A percentile compares a stretch with the other conserved stretches of the same genome.
Evolutionary conservation across 331 rosid species (phyloP).

Genomic region (Quercus phellos): DNA sequence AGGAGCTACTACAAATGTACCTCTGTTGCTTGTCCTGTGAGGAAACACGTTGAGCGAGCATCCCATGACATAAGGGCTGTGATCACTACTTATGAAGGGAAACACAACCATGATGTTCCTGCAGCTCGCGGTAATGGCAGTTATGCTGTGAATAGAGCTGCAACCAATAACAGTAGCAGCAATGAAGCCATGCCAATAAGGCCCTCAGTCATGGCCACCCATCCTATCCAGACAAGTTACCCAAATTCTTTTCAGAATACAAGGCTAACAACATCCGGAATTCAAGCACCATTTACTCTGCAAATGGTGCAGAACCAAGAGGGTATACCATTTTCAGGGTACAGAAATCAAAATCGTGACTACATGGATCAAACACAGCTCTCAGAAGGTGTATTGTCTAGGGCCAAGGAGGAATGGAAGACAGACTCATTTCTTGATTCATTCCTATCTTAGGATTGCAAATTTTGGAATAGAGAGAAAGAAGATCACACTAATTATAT

Average conservation of each 20-base stretch:
- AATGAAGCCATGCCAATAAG: conserved; percentile 44
- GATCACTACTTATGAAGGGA: conserved; percentile 96
- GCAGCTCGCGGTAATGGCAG: conserved; percentile 73
- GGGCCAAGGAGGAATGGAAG: conserved; percentile 42
- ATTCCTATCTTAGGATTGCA: conserved; percentile 38
- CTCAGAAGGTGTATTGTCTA: conserved; percentile 27
- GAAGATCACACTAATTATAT: neutral
- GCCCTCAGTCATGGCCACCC: conserved; percentile 54
- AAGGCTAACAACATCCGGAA: conserved; percentile 27
- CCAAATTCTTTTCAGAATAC: conserved; percentile 42
- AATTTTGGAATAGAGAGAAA: neutral
- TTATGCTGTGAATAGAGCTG: conserved; percentile 37
- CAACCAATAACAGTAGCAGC: conserved; percentile 25
- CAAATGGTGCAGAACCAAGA: conserved; percentile 41
- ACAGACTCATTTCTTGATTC: conserved; percentile 45
- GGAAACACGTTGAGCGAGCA: conserved; percentile 94
- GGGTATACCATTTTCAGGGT: conserved; percentile 31
- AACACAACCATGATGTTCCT: conserved; percentile 92
- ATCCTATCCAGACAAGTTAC: conserved; percentile 35
- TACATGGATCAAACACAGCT: conserved; percentile 22
- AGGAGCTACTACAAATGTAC: conserved; percentile 99
- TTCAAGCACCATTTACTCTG: conserved; percentile 36
- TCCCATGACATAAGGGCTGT: conserved; percentile 73
- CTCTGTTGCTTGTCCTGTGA: conserved; percentile 66
- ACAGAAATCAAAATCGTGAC: conserved; percentile 18